These are phyloP conservation scores for Hanseniaspora mollemarum DNA, from an alignment of 805 yeast species.

Conservation along the genomic window DNA sequence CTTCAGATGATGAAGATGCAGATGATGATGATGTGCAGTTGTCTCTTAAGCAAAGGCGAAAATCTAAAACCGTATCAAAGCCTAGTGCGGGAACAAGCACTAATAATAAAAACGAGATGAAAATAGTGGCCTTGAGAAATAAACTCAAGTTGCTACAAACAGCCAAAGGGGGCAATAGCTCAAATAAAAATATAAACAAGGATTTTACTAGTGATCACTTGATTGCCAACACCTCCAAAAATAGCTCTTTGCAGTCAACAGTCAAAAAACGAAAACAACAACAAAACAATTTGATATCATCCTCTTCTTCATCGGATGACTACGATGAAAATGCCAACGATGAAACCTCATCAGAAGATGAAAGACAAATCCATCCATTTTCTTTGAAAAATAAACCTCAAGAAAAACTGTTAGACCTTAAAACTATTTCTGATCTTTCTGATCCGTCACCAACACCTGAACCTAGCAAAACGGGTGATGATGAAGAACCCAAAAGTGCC, in stretches of 20 bases:
- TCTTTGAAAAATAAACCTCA: background rate
- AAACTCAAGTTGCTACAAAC: constrained; percentile 23
- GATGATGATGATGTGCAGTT: too few species aligned
- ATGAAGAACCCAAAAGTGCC: background rate
- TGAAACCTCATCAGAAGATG: constrained; percentile 36
- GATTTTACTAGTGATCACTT: background rate
- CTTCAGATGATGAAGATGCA: constrained; percentile 21
- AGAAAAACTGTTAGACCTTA: background rate
- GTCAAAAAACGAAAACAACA: background rate
- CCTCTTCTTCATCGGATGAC: constrained; percentile 2
- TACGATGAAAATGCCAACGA: constrained; percentile 35
- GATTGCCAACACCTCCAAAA: background rate
- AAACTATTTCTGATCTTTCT: background rate
- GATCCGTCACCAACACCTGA: background rate
- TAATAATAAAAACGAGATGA: constrained; percentile 8
- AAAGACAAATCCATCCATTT: background rate
- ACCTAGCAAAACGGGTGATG: background rate
- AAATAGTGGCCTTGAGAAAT: constrained; percentile 21
- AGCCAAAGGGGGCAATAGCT: constrained; percentile 27
- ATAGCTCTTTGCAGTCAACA: background rate
- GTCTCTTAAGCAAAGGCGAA: constrained; percentile 11
- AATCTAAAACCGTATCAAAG: constrained; percentile 15
- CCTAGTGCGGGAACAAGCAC: constrained; percentile 9
- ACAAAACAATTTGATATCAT: background rate
- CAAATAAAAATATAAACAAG: constrained; percentile 31